Percentiles rank a stretch among this genome's conserved stretches.
phyloP scores from a whole-genome alignment of 129 eudicot species.

The Erigeron canadensis region DNA sequence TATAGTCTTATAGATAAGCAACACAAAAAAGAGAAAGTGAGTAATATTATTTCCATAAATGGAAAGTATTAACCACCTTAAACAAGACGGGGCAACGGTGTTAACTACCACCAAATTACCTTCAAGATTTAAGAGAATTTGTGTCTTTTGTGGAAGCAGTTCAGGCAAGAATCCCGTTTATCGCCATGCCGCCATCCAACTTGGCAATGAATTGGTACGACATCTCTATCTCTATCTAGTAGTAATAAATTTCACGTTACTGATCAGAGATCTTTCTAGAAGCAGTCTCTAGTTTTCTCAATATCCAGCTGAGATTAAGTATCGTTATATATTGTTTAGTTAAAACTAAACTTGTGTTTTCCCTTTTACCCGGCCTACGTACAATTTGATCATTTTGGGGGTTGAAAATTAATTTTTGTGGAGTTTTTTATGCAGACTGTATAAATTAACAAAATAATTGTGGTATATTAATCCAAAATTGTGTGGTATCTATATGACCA shows the following conservation, averaged over 20 bases:
- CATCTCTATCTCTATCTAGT: neutral
- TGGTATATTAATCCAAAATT: too few species aligned
- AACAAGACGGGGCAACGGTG: slow-evolving; percentile 27
- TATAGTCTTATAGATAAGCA: slow-evolving; percentile 16
- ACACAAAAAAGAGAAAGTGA: slow-evolving; percentile 3
- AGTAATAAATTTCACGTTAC: too few species aligned
- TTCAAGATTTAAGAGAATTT: slow-evolving; percentile 70
- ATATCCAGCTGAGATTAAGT: too few species aligned
- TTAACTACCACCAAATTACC: slow-evolving; percentile 16
- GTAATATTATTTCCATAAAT: slow-evolving; percentile 20
- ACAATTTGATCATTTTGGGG: too few species aligned
- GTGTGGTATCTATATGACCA: too few species aligned
- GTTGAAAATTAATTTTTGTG: too few species aligned
- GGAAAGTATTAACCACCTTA: slow-evolving; percentile 21
- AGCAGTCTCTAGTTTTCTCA: neutral
- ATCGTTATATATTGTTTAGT: too few species aligned
- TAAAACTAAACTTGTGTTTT: too few species aligned
- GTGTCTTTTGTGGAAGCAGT: slow-evolving; percentile 96
- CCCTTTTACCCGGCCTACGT: too few species aligned
- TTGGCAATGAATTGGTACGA: slow-evolving; percentile 71
- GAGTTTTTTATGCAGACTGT: too few species aligned
- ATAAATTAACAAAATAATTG: too few species aligned
- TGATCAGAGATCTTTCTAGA: neutral
- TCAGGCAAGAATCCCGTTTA: slow-evolving; percentile 79
- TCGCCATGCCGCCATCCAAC: slow-evolving; percentile 83